These are phyloP conservation scores for Austropuccinia psidii DNA, from an alignment of 1,284 basidiomycete genomes.

Conservation along the genomic window DNA sequence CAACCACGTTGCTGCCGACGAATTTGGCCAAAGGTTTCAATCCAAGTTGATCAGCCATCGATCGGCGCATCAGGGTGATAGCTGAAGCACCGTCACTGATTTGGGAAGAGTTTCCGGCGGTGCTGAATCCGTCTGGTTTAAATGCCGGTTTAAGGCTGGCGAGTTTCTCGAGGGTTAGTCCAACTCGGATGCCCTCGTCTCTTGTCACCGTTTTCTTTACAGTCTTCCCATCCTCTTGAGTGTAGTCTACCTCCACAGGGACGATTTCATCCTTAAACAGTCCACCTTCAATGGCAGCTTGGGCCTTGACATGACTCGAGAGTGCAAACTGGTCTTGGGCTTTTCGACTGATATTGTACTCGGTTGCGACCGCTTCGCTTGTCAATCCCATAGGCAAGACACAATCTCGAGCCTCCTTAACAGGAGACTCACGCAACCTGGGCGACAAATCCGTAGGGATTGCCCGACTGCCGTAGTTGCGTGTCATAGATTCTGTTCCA, in stretches of 20 bases:
- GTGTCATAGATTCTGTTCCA: constrained; percentile 46
- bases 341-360: constrained; percentile 42
- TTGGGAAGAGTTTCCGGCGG: constrained; percentile 46
- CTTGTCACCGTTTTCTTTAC: constrained; percentile 41
- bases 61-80: constrained; percentile 43
- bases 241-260: constrained; percentile 40
- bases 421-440: constrained; percentile 40
- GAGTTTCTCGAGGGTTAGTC: constrained; percentile 38
- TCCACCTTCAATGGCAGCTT: constrained; percentile 43
- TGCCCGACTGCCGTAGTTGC: constrained; percentile 44
- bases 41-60: constrained; percentile 43
- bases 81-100: constrained; percentile 46
- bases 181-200: constrained; percentile 42
- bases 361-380: constrained; percentile 44
- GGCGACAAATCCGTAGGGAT: constrained; percentile 44
- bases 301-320: constrained; percentile 42
- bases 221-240: constrained; percentile 41
- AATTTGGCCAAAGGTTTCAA: constrained; percentile 45
- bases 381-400: constrained; percentile 46
- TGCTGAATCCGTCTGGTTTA: constrained; percentile 42
- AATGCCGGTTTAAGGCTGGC: constrained; percentile 45
- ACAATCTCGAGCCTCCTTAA: constrained; percentile 43
- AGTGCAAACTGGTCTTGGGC: constrained; percentile 45
- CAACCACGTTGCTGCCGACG: constrained; percentile 43
- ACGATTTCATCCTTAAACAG: constrained; percentile 44